Conservation (phyloP, 2,329 filamentous ascomycete genomes). For the Plectosphaerella plurivora region DNA sequence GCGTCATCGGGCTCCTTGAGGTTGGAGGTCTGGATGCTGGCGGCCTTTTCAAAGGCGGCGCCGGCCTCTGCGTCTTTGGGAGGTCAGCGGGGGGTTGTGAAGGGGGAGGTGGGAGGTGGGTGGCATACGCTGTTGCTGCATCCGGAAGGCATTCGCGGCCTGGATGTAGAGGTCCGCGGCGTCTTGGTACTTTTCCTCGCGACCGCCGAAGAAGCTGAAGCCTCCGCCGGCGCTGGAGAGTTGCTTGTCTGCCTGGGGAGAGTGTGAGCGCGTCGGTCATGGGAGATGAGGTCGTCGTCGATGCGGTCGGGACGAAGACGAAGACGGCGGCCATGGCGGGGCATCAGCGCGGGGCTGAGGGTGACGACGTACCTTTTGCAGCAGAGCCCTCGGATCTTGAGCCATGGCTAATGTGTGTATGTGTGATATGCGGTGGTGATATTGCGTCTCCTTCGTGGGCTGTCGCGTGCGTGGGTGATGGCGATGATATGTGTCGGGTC, state of each 20-base stretch:
- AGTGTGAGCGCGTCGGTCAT: background rate
- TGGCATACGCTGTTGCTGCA: slow-evolving; percentile 73
- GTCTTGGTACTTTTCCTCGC: slow-evolving; percentile 83
- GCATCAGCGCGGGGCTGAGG: slow-evolving; percentile 13
- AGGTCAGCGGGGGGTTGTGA: background rate
- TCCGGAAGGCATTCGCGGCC: slow-evolving; percentile 86
- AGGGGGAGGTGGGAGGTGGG: background rate
- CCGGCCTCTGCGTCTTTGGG: slow-evolving; percentile 75
- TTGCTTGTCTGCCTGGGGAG: slow-evolving; percentile 75
- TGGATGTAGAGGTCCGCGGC: slow-evolving; percentile 84
- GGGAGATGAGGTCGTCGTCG: background rate
- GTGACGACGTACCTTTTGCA: slow-evolving; percentile 62
- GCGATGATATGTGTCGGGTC: background rate
- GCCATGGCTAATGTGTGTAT: slow-evolving; percentile 45
- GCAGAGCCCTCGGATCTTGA: slow-evolving; percentile 71
- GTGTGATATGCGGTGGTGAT: slow-evolving; percentile 5
- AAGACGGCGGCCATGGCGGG: background rate
- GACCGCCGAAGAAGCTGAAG: slow-evolving; percentile 85
- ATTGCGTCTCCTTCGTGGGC: too few relatives aligned
- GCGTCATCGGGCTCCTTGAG: slow-evolving; percentile 91
- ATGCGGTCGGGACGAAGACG: background rate
- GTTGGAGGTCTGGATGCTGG: slow-evolving; percentile 72
- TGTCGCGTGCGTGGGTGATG: background rate
- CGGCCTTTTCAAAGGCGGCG: slow-evolving; percentile 79
- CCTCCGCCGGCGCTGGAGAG: slow-evolving; percentile 69